These are phyloP conservation scores for Coemansia aciculifera DNA, from an alignment of 192 early-diverging fungal species.

Conservation along the genomic window DNA sequence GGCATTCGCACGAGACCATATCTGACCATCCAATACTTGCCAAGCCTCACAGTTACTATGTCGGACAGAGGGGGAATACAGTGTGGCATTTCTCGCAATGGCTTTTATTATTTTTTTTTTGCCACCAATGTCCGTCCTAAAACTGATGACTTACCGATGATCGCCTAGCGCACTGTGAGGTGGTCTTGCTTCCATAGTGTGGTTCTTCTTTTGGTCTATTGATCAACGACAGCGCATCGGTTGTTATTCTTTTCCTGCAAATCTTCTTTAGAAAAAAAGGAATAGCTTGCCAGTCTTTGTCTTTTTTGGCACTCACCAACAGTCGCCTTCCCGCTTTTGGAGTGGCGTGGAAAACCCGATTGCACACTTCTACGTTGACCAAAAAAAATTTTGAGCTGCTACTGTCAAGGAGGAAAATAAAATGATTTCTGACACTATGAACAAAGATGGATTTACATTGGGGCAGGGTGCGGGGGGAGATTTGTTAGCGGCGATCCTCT, in stretches of 20 bases:
- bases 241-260: conserved; percentile 3
- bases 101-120: too few relatives aligned
- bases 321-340: not conserved
- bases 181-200: not conserved
- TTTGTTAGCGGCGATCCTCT: not conserved
- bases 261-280: not conserved
- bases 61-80: not conserved
- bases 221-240: not conserved
- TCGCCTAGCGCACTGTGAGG: not conserved
- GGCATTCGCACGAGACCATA: not conserved
- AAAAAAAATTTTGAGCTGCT: not conserved
- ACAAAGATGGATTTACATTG: not conserved
- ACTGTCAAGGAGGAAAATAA: not conserved
- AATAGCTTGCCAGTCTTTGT: not conserved
- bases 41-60: not conserved
- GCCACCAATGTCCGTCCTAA: not conserved
- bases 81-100: not conserved
- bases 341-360: not conserved
- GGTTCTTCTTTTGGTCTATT: not conserved
- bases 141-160: not conserved
- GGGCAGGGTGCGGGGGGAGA: not conserved
- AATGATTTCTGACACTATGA: not conserved
- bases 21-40: not conserved
- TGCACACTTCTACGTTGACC: not conserved
- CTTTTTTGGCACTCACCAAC: not conserved